Evolutionary conservation across 169 alveolate species (phyloP).

Genomic region (Cryptosporidium meleagridis): DNA sequence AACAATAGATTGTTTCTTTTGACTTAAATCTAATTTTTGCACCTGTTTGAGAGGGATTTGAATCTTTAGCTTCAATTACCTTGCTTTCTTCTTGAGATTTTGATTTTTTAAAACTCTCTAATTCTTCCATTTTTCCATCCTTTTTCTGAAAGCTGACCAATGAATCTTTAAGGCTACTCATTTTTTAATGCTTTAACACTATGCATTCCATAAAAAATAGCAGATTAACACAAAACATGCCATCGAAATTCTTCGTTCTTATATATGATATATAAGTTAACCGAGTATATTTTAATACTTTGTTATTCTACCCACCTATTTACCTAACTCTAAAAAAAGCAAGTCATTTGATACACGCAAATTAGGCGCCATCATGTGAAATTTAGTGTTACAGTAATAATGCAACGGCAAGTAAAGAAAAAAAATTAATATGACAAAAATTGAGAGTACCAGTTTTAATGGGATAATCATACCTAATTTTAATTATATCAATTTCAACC

Average conservation of each 20-base stretch:
- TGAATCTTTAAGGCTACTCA: neutral
- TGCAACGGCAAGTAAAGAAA: neutral
- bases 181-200: neutral
- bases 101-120: neutral
- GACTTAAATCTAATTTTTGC: neutral
- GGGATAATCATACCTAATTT: too few relatives aligned
- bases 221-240: neutral
- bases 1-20: neutral
- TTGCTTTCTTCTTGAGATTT: neutral
- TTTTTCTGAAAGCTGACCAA: neutral
- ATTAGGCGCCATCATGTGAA: slow-evolving; percentile 11
- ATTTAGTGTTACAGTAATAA: neutral
- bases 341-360: neutral
- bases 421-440: neutral
- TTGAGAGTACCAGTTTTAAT: neutral
- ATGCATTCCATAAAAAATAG: neutral
- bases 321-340: neutral
- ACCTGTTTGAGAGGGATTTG: neutral
- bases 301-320: neutral
- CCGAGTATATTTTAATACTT: neutral
- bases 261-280: neutral
- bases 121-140: neutral
- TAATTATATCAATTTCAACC: too few relatives aligned
- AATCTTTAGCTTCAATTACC: neutral
- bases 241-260: neutral